These are phyloP conservation scores for Eucalyptus sp. DNA, from an alignment of 345 rosid genomes.

Conservation along the genomic window DNA sequence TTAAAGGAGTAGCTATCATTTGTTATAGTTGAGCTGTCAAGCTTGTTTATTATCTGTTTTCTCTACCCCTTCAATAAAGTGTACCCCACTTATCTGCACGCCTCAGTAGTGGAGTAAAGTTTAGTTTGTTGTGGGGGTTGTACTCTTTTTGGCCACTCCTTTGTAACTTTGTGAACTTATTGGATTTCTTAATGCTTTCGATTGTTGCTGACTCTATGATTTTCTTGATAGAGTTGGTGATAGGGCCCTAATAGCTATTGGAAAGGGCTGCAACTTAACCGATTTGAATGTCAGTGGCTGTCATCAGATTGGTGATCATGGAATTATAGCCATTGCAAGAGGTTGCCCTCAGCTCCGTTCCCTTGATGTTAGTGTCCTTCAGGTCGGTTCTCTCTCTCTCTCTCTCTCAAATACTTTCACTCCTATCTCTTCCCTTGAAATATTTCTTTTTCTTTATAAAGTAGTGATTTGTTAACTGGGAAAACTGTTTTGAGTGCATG, in stretches of 20 bases:
- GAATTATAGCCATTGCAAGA: slow-evolving; percentile 76
- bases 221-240: slow-evolving; percentile 56
- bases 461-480: not conserved
- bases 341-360: slow-evolving; percentile 64
- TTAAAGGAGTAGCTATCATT: not conserved
- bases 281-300: slow-evolving; percentile 84
- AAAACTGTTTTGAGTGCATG: not conserved
- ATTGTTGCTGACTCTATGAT: not conserved
- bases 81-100: not conserved
- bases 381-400: slow-evolving; percentile 22
- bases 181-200: not conserved
- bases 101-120: not conserved
- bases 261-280: slow-evolving; percentile 65
- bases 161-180: not conserved
- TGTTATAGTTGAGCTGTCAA: not conserved
- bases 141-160: not conserved
- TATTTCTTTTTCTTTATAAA: not conserved
- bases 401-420: not conserved
- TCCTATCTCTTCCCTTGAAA: not conserved
- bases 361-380: slow-evolving; percentile 87
- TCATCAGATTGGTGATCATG: slow-evolving; percentile 69
- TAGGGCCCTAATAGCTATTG: slow-evolving; percentile 64
- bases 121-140: not conserved
- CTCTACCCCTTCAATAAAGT: not conserved
- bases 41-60: not conserved